Conservation (phyloP, 129 eudicot genomes). For the Dittrichia graveolens region DNA sequence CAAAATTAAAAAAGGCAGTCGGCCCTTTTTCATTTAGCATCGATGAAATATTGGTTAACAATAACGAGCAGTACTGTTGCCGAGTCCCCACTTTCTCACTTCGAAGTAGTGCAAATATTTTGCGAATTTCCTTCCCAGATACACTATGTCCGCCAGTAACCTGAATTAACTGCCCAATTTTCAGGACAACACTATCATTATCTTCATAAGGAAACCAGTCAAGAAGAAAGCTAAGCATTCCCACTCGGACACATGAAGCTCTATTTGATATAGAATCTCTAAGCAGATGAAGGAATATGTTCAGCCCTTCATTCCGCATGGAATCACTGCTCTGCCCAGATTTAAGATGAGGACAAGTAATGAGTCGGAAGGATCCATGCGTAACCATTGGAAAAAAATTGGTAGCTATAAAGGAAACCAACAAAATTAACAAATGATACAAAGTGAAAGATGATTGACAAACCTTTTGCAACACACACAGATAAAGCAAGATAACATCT, state of each 20-base stretch:
- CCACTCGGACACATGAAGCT: conserved; percentile 92
- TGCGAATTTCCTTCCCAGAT: conserved; percentile 96
- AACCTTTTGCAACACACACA: conserved; percentile 88
- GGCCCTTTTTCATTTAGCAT: conserved; percentile 99
- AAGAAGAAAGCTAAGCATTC: conserved; percentile 93
- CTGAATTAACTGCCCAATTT: conserved; percentile 86
- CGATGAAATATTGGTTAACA: conserved; percentile 74
- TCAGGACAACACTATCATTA: conserved; percentile 57
- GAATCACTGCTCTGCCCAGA: conserved; percentile 98
- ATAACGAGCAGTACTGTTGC: conserved; percentile 68
- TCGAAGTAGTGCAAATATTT: conserved; percentile 90
- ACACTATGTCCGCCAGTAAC: conserved; percentile 96
- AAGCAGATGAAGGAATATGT: conserved; percentile 79
- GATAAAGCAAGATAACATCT: conserved; percentile 91
- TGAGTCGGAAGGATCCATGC: conserved; percentile 34
- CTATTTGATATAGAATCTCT: conserved; percentile 88
- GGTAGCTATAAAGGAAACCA: conserved; percentile 13
- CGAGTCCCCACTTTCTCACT: conserved; percentile 74
- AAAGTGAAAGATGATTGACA: conserved; percentile 39
- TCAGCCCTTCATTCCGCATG: conserved; percentile 75
- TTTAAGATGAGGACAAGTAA: conserved; percentile 35
- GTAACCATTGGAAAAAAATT: conserved; percentile 11
- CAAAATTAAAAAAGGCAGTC: conserved; percentile 86
- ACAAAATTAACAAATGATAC: neutral
- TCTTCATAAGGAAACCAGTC: conserved; percentile 92